Base-by-base conservation (phyloP, 2,329 filamentous ascomycete species). In the Fusarium lyarnte region DNA sequence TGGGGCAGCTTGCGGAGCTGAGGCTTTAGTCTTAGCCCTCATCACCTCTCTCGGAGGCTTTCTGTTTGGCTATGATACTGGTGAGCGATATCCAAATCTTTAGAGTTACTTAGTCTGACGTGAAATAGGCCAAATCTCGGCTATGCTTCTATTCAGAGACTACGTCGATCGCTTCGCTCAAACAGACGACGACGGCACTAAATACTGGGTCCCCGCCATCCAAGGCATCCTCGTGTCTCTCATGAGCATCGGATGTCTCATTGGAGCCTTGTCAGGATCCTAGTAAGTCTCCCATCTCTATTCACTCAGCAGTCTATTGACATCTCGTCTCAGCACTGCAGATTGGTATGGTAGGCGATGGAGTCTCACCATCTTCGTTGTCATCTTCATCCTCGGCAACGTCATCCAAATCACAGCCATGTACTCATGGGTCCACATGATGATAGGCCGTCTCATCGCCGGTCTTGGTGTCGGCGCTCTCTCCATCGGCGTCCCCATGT, bases 391-490 rank as follows among this genome's bases (percentile, higher is more conserved):
- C 73, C 78, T 92, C 61, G 91, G 91, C 70, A 90, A 91, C 73
- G 84, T 91, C 63, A 85, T 93, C 41, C 91, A 93, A 78, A 89
- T 93, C 74, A 85, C 90, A 0, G 87, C 89, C 8, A 81, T 82
- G 58, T 76, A 83, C 36, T 83, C 82, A 39, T 93, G 91, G 91
- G 87, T 91, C 70, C 91, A 92, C 76, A 82, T 92, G 70, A 89
- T 88, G 79, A 84, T 91, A 72, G 92, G 91, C 36, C 86, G 91
- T 66, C 89, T 90, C 82, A 84, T 91, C 33, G 89, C 90, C 36
- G 91, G 91, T 75, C 83, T 93, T 3, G 91, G 91, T 41, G 87
- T 93, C 35, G 92, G 92, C 39, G 90, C 86, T 53, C 84, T 93
- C 3, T 91, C 89, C 0, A 87, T 92, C 35, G 85, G 89, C 41